A percentile compares a stretch with the other conserved stretches of the same genome.
Evolutionary conservation across 1,139 yeast species (phyloP).

Genomic region (Candida dubliniensis): DNA sequence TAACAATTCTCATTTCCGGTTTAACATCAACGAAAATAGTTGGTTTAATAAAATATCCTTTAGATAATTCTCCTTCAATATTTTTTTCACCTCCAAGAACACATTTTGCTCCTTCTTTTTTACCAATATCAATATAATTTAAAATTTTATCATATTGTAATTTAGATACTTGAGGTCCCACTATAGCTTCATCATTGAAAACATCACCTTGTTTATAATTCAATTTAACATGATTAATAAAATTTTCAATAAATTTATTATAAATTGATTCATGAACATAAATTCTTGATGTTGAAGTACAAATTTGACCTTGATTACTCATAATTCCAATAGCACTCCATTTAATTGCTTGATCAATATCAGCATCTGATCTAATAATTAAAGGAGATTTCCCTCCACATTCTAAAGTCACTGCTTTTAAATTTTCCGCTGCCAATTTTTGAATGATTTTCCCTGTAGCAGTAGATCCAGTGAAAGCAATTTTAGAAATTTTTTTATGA

Average conservation of each 20-base stretch:
- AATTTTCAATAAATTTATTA: slow-evolving; percentile 49
- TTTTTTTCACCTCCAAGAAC: slow-evolving; percentile 49
- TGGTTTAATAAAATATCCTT: slow-evolving; percentile 54
- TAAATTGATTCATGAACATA: slow-evolving; percentile 44
- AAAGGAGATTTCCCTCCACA: slow-evolving; percentile 91
- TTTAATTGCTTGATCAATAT: slow-evolving; percentile 75
- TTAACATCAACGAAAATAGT: slow-evolving; percentile 55
- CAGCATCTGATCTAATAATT: slow-evolving; percentile 71
- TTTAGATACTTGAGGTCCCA: slow-evolving; percentile 80
- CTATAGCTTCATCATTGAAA: slow-evolving; percentile 55
- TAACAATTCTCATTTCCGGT: slow-evolving; percentile 52
- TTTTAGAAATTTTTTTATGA: slow-evolving; percentile 57
- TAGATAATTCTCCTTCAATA: slow-evolving; percentile 32
- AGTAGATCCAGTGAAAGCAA: slow-evolving; percentile 67
- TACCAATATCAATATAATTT: slow-evolving; percentile 51
- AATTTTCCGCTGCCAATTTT: slow-evolving; percentile 54
- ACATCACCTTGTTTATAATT: slow-evolving; percentile 61
- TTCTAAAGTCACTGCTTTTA: slow-evolving; percentile 81
- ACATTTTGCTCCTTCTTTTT: slow-evolving; percentile 56
- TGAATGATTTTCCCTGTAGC: slow-evolving; percentile 64
- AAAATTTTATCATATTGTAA: slow-evolving; percentile 63
- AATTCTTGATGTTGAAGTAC: slow-evolving; percentile 48
- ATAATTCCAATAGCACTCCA: slow-evolving; percentile 86
- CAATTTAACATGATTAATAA: slow-evolving; percentile 34
- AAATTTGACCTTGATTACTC: slow-evolving; percentile 63